Conservation (phyloP, 2,329 filamentous ascomycete genomes). For the Fusarium udum region DNA sequence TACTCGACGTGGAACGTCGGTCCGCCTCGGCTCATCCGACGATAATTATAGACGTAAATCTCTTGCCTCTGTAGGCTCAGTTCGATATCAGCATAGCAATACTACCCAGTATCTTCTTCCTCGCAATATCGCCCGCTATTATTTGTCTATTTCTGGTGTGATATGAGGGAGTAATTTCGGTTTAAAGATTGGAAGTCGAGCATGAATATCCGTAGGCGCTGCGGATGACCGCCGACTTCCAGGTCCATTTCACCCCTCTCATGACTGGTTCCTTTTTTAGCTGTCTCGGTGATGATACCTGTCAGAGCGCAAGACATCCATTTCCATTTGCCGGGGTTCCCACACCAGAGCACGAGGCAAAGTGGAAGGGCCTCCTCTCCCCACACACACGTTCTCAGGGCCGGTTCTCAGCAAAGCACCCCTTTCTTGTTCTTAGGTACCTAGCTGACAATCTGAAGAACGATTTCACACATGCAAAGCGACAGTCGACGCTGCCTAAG, state of each 20-base stretch:
- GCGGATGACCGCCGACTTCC: not conserved
- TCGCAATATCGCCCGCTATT: not conserved
- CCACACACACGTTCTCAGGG: constrained; percentile 9
- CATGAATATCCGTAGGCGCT: not conserved
- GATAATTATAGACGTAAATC: constrained; percentile 14
- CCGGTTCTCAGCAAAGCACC: constrained; percentile 9
- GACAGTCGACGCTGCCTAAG: not conserved
- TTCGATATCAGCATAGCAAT: not conserved
- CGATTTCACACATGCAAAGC: not conserved
- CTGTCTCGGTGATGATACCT: constrained; percentile 35
- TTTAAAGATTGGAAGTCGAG: not conserved
- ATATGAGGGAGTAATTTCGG: constrained; percentile 15
- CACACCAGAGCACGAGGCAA: constrained; percentile 27
- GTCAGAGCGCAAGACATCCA: constrained; percentile 32
- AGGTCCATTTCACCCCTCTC: not conserved
- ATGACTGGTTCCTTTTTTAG: constrained; percentile 21
- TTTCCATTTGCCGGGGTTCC: constrained; percentile 18
- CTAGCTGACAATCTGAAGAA: not conserved
- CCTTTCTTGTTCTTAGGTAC: constrained; percentile 18
- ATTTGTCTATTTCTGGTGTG: constrained; percentile 1
- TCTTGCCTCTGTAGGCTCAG: not conserved
- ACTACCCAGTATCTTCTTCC: not conserved
- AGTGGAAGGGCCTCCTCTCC: constrained; percentile 12
- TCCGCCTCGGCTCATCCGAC: constrained; percentile 13
- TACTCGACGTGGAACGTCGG: constrained; percentile 16